Evolutionary conservation across 441 rosid genomes (phyloP), one percentile per base, ranked within the genome.

Genomic region (Corymbia calophylla): DNA sequence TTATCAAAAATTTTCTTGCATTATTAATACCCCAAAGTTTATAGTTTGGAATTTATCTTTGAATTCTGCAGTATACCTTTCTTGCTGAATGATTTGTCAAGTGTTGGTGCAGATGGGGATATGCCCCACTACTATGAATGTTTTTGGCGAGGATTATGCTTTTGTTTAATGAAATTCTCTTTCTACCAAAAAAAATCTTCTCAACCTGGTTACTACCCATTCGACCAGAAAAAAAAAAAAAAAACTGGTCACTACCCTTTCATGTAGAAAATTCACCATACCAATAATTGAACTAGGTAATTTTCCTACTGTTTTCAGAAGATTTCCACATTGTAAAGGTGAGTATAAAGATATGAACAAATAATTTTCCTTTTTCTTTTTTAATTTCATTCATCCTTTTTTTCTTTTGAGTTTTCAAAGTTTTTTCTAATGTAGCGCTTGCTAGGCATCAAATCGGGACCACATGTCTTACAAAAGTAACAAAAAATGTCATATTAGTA

Each of bases 1-100:
- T 15, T 7, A 14, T 15, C 21, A 64, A 64, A 64, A 15, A 0
- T 3, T 29, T 29, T 62, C 3, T 15, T 19, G 16, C 3, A 1
- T n/a, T 64, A 64, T 19, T 31, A n/a, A 64, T 7, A 64, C 19
- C 19, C 73, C 21, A 15, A 64, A 64, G 39, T 64, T 64, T n/a
- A 64, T 35, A 15, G 3, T 29, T 15, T 29, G 32, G 70, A 14
- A 62, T 29, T 64, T n/a, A 15, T 64, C 73, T n/a, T 64, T 4
- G 6, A 64, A 16, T 64, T 64, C 19, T 0, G 1, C 1, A 1
- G 0, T 31, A 31, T n/a, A 15, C 39, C 21, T 64, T 31, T 64
- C 73, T 64, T 64, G 39, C 73, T 64, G 31, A n/a, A n/a, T n/a
- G 15, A 64, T n/a, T 2, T 64, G 2, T 17, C 39, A n/a, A 64